Percentiles rank a stretch among this genome's conserved stretches.
phyloP scores from a whole-genome alignment of 257 asterid species.

The Misopates orontium region DNA sequence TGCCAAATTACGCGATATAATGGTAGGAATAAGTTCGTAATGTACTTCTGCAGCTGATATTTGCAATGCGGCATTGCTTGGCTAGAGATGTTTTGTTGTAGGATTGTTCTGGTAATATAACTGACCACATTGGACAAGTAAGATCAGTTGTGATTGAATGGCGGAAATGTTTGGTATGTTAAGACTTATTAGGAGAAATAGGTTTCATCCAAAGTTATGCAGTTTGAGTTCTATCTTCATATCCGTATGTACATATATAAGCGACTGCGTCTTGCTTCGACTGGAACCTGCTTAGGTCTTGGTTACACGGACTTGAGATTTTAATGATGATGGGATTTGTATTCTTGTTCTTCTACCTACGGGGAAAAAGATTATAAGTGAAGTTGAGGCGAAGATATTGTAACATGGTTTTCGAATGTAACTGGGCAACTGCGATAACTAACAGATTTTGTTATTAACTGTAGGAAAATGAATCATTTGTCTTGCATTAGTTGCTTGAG shows the following conservation, averaged over 20 bases:
- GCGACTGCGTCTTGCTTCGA: no score
- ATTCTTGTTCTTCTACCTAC: background rate
- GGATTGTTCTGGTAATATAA: background rate
- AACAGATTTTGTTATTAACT: background rate
- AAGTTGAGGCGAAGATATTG: no score
- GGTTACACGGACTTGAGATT: background rate
- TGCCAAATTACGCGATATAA: no score
- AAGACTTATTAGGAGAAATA: background rate
- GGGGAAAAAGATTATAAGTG: no score
- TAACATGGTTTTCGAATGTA: background rate
- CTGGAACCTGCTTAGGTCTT: background rate
- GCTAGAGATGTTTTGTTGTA: background rate
- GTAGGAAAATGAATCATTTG: background rate
- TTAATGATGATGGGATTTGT: background rate
- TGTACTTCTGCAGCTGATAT: background rate
- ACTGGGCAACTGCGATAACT: background rate
- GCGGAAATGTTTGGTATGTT: background rate
- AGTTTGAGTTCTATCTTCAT: no score
- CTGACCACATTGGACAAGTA: background rate
- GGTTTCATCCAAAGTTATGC: no score
- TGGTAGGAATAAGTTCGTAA: no score
- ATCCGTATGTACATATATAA: no score
- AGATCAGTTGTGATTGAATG: background rate
- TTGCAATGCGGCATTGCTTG: conserved; percentile 14
- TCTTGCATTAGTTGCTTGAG: no score